phyloP scores from a whole-genome alignment of 1,284 basidiomycete genomes.

The Inonotus obliquus region DNA sequence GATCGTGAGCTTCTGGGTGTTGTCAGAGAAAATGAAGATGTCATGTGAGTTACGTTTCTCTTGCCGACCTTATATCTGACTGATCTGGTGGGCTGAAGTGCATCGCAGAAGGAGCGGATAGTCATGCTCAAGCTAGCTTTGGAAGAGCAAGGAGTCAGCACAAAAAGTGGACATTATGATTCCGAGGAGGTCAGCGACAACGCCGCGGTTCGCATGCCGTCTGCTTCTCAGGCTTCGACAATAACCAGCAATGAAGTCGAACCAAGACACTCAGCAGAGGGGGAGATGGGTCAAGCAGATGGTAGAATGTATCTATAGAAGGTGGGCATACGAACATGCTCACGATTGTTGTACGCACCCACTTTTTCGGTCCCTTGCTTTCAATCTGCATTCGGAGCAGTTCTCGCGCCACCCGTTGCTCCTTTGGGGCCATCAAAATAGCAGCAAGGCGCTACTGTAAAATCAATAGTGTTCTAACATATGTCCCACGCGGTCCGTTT shows the following conservation, averaged over 20 bases:
- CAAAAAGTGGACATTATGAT: constrained; percentile 10
- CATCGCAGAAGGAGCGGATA: constrained; percentile 17
- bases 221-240: background rate
- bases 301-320: constrained; percentile 12
- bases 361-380: background rate
- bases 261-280: background rate
- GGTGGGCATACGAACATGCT: background rate
- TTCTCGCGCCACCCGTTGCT: background rate
- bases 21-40: constrained; percentile 15
- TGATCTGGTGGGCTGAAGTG: background rate
- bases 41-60: constrained; percentile 11
- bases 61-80: background rate
- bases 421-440: background rate
- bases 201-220: background rate
- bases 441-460: background rate
- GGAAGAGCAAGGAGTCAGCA: constrained; percentile 12
- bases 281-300: background rate
- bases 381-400: background rate
- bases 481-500: background rate
- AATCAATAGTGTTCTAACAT: background rate
- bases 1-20: constrained; percentile 5
- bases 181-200: background rate
- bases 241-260: background rate
- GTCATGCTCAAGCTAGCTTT: constrained; percentile 15
- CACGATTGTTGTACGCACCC: background rate